These are phyloP conservation scores for Melanopsichium pennsylvanicum DNA, from an alignment of 1,284 basidiomycete species.

Conservation along the genomic window DNA sequence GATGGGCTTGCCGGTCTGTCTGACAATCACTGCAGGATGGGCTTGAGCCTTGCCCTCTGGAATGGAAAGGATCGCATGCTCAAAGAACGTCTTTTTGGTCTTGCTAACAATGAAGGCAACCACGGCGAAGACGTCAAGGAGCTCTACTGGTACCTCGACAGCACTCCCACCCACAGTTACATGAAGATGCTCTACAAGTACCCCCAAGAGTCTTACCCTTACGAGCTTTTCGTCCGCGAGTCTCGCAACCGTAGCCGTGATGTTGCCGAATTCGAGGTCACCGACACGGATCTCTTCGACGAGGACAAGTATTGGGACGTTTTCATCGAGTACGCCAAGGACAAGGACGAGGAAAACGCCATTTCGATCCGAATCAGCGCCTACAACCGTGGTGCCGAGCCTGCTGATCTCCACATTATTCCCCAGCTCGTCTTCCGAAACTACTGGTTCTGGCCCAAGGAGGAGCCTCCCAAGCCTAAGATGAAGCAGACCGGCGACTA, in stretches of 20 bases:
- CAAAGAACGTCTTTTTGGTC: constrained; percentile 92
- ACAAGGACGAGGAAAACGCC: constrained; percentile 86
- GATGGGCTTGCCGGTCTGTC: constrained; percentile 95
- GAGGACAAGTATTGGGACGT: constrained; percentile 97
- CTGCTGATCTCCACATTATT: constrained; percentile 91
- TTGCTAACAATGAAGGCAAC: constrained; percentile 93
- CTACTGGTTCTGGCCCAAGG: constrained; percentile 92
- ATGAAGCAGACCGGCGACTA: constrained; percentile 71
- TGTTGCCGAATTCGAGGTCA: constrained; percentile 88
- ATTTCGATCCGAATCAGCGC: constrained; percentile 91
- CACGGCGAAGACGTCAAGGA: constrained; percentile 99
- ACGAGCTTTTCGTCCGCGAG: constrained; percentile 89
- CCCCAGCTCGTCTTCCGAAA: constrained; percentile 97
- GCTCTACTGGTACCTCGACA: constrained; percentile 97
- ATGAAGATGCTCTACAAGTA: constrained; percentile 99
- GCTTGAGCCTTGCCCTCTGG: constrained; percentile 90
- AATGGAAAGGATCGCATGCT: constrained; percentile 93
- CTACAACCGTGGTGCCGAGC: constrained; percentile 95
- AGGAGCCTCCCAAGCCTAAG: constrained; percentile 78
- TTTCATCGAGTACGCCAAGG: constrained; percentile 85
- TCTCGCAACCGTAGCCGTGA: constrained; percentile 82
- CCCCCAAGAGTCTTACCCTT: constrained; percentile 88
- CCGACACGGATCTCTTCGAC: constrained; percentile 90
- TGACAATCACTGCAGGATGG: constrained; percentile 93
- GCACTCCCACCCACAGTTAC: constrained; percentile 96